Evolutionary conservation across 345 rosid genomes (phyloP).

Genomic region (Eucalyptus pauciflora): DNA sequence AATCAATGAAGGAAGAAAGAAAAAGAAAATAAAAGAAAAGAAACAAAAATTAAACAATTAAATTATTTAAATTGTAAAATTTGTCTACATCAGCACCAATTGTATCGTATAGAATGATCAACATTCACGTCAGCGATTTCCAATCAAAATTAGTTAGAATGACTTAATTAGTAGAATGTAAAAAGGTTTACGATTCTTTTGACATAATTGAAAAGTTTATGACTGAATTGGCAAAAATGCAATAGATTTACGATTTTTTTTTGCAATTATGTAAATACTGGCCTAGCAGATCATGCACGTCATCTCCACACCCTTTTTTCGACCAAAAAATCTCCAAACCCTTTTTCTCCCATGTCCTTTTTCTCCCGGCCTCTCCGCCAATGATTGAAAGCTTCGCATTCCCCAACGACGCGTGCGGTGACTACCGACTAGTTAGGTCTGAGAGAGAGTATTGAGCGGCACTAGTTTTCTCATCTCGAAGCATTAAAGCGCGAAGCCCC

Average conservation of each 20-base stretch:
- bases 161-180: not conserved
- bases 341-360: not conserved
- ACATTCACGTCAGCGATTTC: fast-evolving
- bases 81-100: fast-evolving
- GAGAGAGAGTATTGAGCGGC: not conserved
- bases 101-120: fast-evolving
- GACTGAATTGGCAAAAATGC: fast-evolving
- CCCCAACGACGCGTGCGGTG: not conserved
- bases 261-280: not conserved
- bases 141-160: not conserved
- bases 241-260: too few relatives aligned
- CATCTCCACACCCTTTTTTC: not conserved
- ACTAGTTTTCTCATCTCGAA: not conserved
- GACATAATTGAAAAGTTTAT: fast-evolving
- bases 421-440: not conserved
- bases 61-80: too few relatives aligned
- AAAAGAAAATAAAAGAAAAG: too few relatives aligned
- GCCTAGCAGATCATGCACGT: not conserved
- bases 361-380: not conserved
- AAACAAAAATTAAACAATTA: too few relatives aligned
- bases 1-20: not conserved
- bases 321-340: not conserved
- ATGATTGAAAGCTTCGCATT: not conserved
- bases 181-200: fast-evolving
- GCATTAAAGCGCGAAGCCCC: not conserved